Evolutionary conservation across 768 basidiomycete species (phyloP).

Genomic region (Tylopilus plumbeoviolaceoides): DNA sequence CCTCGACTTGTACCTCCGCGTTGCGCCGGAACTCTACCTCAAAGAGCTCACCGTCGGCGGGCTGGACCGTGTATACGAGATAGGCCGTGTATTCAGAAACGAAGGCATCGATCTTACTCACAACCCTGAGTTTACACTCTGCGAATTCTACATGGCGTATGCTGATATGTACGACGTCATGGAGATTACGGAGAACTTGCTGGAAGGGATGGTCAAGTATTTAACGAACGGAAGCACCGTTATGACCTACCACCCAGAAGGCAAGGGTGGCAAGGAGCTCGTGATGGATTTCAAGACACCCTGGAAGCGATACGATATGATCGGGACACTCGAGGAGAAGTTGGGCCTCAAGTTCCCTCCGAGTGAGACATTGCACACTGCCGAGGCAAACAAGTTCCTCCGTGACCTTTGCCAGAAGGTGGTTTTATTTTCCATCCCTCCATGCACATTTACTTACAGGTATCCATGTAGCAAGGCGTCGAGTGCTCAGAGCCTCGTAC

Average conservation of each 20-base stretch:
- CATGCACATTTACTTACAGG: neutral
- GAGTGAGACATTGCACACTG: conserved; percentile 83
- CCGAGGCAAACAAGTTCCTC: conserved; percentile 85
- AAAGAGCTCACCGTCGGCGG: conserved; percentile 98
- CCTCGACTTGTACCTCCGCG: conserved; percentile 93
- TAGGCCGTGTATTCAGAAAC: conserved; percentile 96
- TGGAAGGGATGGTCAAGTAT: conserved; percentile 88
- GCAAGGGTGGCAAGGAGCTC: conserved; percentile 74
- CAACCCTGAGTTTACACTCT: conserved; percentile 99
- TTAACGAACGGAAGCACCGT: conserved; percentile 78
- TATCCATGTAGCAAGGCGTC: conserved; percentile 71
- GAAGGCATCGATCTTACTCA: conserved; percentile 99
- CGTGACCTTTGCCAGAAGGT: conserved; percentile 83
- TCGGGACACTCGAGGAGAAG: conserved; percentile 93
- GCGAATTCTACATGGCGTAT: conserved; percentile 99
- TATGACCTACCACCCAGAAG: conserved; percentile 88
- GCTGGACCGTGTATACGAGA: conserved; percentile 96
- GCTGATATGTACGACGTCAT: conserved; percentile 99
- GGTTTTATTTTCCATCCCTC: neutral
- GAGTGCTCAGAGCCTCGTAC: conserved; percentile 96
- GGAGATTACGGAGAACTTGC: conserved; percentile 90
- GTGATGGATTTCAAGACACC: conserved; percentile 87
- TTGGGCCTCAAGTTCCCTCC: conserved; percentile 88
- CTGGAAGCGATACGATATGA: conserved; percentile 99
- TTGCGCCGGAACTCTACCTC: conserved; percentile 97